Percentiles rank a stretch among this genome's conserved stretches.
Evolutionary conservation across 2,329 filamentous ascomycete genomes (phyloP).

Genomic region (Tolypocladium ophioglossoides): DNA sequence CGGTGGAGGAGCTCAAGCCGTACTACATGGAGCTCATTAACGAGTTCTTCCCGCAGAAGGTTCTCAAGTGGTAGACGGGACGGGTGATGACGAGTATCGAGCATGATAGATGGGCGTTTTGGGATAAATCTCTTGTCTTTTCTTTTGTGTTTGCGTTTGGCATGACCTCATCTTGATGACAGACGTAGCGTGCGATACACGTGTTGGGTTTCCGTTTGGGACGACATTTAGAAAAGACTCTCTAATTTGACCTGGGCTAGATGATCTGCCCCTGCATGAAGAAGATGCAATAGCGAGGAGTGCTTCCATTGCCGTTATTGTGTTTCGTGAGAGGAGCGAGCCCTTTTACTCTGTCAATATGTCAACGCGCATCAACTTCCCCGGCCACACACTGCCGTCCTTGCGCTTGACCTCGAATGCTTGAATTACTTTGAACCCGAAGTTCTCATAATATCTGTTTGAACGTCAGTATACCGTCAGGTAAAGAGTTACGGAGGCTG

Average conservation of each 20-base stretch:
- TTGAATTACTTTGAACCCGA: background rate
- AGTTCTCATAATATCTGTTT: background rate
- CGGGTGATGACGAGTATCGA: background rate
- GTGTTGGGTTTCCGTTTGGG: background rate
- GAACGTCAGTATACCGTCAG: background rate
- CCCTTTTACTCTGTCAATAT: background rate
- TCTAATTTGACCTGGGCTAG: background rate
- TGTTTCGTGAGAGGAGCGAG: background rate
- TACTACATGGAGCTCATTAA: conserved; percentile 33
- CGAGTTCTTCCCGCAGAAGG: conserved; percentile 29
- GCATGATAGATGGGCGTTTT: background rate
- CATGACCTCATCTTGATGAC: background rate
- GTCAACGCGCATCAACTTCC: background rate
- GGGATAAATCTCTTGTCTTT: background rate
- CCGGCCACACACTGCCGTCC: background rate
- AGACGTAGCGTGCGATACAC: background rate
- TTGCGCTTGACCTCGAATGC: background rate
- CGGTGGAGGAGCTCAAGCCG: conserved; percentile 62
- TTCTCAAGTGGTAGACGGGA: conserved; percentile 27
- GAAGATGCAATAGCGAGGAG: background rate
- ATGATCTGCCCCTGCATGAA: background rate
- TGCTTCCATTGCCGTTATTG: no score
- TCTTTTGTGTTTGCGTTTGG: background rate
- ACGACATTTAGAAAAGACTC: background rate
- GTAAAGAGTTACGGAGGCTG: background rate